Conservation (phyloP, 192 early-diverging fungal species). For the Thamnidium elegans region DNA sequence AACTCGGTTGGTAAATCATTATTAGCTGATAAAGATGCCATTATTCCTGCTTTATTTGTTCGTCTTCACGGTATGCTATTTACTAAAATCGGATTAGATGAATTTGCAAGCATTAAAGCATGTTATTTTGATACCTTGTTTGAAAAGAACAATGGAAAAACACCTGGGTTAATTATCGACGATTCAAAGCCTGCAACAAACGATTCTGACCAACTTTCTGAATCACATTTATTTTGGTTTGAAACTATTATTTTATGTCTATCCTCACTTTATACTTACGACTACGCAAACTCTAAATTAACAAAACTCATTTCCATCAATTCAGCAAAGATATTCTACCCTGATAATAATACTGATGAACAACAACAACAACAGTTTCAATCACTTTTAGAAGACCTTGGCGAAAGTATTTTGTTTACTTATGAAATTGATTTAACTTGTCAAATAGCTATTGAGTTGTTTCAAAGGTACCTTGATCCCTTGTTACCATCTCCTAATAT, state of each 20-base stretch:
- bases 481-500: neutral
- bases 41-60: constrained; percentile 29
- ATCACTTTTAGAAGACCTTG: constrained; percentile 3
- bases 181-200: neutral
- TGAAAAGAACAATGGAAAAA: neutral
- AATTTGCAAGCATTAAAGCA: constrained; percentile 38
- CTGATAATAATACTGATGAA: neutral
- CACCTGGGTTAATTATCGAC: neutral
- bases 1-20: too few relatives aligned
- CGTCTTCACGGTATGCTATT: constrained; percentile 58
- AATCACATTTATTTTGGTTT: constrained; percentile 39
- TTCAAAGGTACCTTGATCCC: constrained; percentile 13
- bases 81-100: constrained; percentile 56
- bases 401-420: constrained; percentile 18
- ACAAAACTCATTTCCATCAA: constrained; percentile 1
- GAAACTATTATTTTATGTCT: constrained; percentile 45
- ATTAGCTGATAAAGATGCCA: neutral
- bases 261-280: constrained; percentile 48
- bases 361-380: neutral
- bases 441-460: constrained; percentile 25
- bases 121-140: constrained; percentile 23
- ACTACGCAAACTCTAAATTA: constrained; percentile 30
- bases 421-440: constrained; percentile 22
- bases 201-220: neutral
- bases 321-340: neutral